Evolutionary conservation across 352 stramenopile genomes (phyloP).

Genomic region (Globisporangium rhizosaccharum): DNA sequence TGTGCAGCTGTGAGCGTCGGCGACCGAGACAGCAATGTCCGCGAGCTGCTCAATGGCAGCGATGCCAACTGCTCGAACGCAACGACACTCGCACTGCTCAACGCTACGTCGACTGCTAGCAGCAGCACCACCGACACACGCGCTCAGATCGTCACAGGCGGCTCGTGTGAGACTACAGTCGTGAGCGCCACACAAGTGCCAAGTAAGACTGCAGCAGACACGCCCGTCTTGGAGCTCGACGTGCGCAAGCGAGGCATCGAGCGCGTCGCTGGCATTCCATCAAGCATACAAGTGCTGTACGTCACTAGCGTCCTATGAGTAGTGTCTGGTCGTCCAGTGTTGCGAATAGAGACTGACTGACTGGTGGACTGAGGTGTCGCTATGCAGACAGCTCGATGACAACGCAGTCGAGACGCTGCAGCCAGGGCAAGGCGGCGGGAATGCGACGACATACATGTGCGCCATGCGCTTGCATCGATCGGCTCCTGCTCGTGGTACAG

Average conservation of each 20-base stretch:
- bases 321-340: no score
- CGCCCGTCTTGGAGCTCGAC: slow-evolving; percentile 17
- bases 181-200: slow-evolving; percentile 7
- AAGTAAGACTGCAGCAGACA: slow-evolving; percentile 3
- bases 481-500: not conserved
- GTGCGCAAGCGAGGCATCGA: slow-evolving; percentile 22
- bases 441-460: slow-evolving; percentile 10
- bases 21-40: not conserved
- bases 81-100: slow-evolving; percentile 8
- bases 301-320: not conserved
- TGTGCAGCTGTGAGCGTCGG: slow-evolving; percentile 9
- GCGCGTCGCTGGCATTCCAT: slow-evolving; percentile 25
- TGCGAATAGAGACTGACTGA: not conserved
- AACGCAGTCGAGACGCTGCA: slow-evolving; percentile 8
- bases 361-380: not conserved
- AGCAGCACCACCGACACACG: slow-evolving; percentile 6
- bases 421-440: not conserved
- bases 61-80: slow-evolving; percentile 4
- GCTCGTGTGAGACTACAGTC: slow-evolving; percentile 18
- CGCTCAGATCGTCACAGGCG: not conserved
- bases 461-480: not conserved
- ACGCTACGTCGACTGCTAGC: not conserved
- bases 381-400: slow-evolving; percentile 7
- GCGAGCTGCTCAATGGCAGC: no score
- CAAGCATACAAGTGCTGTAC: slow-evolving; percentile 16